Conservation (phyloP, 179 eudicot genomes). For the Camellia oleifera region DNA sequence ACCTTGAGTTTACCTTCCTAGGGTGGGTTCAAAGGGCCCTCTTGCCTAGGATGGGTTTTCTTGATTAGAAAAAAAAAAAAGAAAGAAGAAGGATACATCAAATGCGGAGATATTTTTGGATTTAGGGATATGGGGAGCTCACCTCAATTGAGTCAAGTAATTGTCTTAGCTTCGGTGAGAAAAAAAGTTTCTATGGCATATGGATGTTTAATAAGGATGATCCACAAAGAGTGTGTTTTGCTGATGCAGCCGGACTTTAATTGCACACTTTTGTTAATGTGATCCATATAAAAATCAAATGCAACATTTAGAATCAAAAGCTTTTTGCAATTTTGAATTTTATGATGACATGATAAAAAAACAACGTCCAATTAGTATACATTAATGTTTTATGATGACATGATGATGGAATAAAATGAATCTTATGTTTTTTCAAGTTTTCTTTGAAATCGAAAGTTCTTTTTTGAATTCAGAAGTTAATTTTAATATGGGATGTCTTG, state of each 20-base stretch:
- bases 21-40: no score
- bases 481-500: not conserved
- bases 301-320: not conserved
- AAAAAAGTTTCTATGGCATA: not conserved
- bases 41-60: no score
- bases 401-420: not conserved
- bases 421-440: not conserved
- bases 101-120: not conserved
- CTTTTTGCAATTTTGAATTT: not conserved
- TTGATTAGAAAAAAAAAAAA: no score
- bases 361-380: no score
- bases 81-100: not conserved
- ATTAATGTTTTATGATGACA: not conserved
- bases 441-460: not conserved
- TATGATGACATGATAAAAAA: not conserved
- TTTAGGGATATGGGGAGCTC: not conserved
- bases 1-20: no score
- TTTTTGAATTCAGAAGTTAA: not conserved
- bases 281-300: not conserved
- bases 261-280: no score
- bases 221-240: not conserved
- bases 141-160: not conserved
- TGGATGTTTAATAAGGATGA: not conserved
- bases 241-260: not conserved
- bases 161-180: not conserved